These are phyloP conservation scores for Mallotus nudiflorus DNA, from an alignment of 345 rosid species.

Conservation along the genomic window DNA sequence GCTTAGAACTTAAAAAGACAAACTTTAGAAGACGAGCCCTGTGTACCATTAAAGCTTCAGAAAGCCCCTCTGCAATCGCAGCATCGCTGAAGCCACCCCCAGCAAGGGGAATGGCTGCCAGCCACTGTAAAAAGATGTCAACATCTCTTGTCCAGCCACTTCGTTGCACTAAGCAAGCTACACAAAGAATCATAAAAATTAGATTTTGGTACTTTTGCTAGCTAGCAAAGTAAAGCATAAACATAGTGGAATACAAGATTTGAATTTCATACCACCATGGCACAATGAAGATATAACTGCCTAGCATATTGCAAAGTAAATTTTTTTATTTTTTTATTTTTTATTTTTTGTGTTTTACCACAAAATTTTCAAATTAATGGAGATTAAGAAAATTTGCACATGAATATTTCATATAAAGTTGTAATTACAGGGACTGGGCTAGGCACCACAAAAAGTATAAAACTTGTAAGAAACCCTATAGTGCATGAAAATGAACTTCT, in stretches of 20 bases:
- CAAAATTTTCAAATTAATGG: not conserved
- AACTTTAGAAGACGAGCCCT: slow-evolving; percentile 10
- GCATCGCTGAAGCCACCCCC: slow-evolving; percentile 96
- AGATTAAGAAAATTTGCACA: not conserved
- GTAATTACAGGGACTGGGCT: not conserved
- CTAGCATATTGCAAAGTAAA: too few species aligned
- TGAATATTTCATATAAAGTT: not conserved
- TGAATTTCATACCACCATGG: not conserved
- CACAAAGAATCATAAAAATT: slow-evolving; percentile 1
- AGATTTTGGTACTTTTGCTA: not conserved
- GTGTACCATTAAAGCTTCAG: slow-evolving; percentile 90
- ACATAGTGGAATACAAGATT: not conserved
- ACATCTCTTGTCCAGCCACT: slow-evolving; percentile 95
- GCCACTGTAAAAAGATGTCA: slow-evolving; percentile 78
- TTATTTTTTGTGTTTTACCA: not conserved
- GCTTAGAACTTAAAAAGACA: not conserved
- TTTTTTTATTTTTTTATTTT: too few species aligned
- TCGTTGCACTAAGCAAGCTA: slow-evolving; percentile 89
- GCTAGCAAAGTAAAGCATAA: not conserved
- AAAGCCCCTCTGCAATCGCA: slow-evolving; percentile 97
- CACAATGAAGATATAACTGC: not conserved
- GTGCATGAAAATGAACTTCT: not conserved
- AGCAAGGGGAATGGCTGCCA: slow-evolving; percentile 66
- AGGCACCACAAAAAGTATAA: not conserved
- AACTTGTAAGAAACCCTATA: not conserved